Base-by-base conservation (phyloP, 768 basidiomycete genomes). In the Suillus subluteus region DNA sequence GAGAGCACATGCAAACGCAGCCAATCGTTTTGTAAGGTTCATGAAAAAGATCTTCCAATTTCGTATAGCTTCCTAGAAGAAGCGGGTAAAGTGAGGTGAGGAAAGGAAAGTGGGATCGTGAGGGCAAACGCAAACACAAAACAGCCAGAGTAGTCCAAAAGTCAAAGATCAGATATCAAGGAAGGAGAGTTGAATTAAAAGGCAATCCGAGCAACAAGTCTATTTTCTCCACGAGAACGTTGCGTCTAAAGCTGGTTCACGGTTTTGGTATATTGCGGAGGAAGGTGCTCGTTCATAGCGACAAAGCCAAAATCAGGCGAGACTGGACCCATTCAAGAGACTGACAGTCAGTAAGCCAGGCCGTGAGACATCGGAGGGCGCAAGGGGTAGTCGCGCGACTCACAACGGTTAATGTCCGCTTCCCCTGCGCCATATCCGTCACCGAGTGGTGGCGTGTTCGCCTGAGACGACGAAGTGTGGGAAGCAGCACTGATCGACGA, bases 251-350 rank as follows among this genome's bases (percentile, higher is more conserved):
- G 82, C 72, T 85, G 87, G 69, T 82, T 82, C 54, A 82, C 73
- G 67, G 82, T 77, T 73, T 90, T 89, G 80, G 80, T 83, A 82
- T 88, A 89, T 71, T 86, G 83, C 71, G 84, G 82, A 63, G 87
- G 84, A 65, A 91, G 78, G 73, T 92, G 89, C 76, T 91, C 91
- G 78, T 88, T 91, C 90, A 92, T 90, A 73, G 85, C 83, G 74
- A 92, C 91, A 80, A 87, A 93, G 67, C 90, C 92, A 82, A 91
- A 92, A 84, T 92, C 91, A 79, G 91, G 91, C 73, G 91, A 91
- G 86, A 90, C 91, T 90, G 80, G 35, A 52, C 30, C 73, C 76
- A 64, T 77, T 77, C 72, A 77, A 73, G 73, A 79, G 77, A 82
- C 79, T 81, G 74, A 62, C 66, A 65, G 81, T 85, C 80, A 84